phyloP scores from a whole-genome alignment of 495 filamentous ascomycete species.

The Melanomma pulvis-pyrius region DNA sequence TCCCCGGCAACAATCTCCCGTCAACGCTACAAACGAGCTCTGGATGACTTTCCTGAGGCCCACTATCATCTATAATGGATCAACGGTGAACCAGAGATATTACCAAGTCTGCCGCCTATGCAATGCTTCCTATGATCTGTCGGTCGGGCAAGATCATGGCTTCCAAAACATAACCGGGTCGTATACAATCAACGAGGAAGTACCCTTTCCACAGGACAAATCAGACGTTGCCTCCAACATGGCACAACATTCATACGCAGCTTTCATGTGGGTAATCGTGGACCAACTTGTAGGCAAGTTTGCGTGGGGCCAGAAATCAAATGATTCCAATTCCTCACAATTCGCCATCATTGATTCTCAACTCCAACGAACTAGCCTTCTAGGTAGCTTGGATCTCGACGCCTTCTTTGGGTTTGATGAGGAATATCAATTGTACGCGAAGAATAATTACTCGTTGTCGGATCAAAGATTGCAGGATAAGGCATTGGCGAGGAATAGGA shows the following conservation, averaged over 20 bases:
- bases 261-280: constrained; percentile 12
- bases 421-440: constrained; percentile 10
- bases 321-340: constrained; percentile 5
- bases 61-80: neutral
- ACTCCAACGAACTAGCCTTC: constrained; percentile 10
- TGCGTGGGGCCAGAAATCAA: constrained; percentile 9
- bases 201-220: constrained; percentile 8
- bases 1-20: constrained; percentile 14
- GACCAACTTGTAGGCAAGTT: constrained; percentile 18
- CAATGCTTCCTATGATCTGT: constrained; percentile 13
- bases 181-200: constrained; percentile 9
- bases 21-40: constrained; percentile 15
- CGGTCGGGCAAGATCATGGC: constrained; percentile 6
- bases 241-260: constrained; percentile 24
- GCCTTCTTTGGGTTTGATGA: constrained; percentile 22
- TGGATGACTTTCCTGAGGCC: constrained; percentile 23
- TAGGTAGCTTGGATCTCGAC: constrained; percentile 19
- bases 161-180: constrained; percentile 24
- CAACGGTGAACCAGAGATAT: neutral
- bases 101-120: constrained; percentile 18
- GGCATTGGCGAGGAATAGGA: constrained; percentile 17
- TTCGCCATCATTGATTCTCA: constrained; percentile 15
- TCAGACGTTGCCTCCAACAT: constrained; percentile 12
- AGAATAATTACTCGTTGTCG: neutral
- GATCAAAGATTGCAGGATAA: constrained; percentile 23